Conservation (phyloP, 2,329 filamentous ascomycete species). For the Trichoderma endophyticum region DNA sequence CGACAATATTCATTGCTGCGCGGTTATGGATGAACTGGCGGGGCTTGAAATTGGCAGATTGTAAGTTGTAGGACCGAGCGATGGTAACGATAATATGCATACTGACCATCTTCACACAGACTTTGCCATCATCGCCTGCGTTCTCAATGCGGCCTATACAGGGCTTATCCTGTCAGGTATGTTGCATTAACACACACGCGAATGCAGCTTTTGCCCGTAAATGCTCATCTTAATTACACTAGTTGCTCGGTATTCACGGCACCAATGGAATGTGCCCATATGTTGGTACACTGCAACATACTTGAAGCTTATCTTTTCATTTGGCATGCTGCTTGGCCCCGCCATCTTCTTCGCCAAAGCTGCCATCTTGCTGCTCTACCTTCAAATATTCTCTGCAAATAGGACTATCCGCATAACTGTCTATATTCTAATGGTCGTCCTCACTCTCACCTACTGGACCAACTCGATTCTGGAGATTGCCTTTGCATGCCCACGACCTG, state of each 20-base stretch:
- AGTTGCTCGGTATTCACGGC: slow-evolving; percentile 6
- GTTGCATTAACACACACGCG: not conserved
- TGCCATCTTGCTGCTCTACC: slow-evolving; percentile 23
- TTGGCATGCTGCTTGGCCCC: slow-evolving; percentile 14
- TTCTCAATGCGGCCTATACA: not conserved
- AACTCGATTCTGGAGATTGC: not conserved
- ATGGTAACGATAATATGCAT: not conserved
- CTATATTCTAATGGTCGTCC: slow-evolving; percentile 20
- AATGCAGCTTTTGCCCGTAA: too few species aligned
- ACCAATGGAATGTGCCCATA: slow-evolving; percentile 20
- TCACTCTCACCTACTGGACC: slow-evolving; percentile 12
- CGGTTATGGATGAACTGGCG: not conserved
- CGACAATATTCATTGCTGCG: not conserved
- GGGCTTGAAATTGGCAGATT: not conserved
- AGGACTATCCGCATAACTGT: slow-evolving; percentile 11
- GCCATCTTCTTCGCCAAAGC: slow-evolving; percentile 23
- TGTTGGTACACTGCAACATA: slow-evolving; percentile 20
- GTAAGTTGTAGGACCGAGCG: not conserved
- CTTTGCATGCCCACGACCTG: not conserved
- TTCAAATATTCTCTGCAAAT: slow-evolving; percentile 21
- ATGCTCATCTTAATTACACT: not conserved
- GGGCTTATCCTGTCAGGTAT: not conserved
- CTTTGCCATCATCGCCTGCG: not conserved
- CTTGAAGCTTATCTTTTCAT: slow-evolving; percentile 14
- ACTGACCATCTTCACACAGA: not conserved